A percentile compares a stretch with the other conserved stretches of the same genome.
These are phyloP conservation scores for Candida germanica DNA, from an alignment of 805 yeast species.

Conservation along the genomic window DNA sequence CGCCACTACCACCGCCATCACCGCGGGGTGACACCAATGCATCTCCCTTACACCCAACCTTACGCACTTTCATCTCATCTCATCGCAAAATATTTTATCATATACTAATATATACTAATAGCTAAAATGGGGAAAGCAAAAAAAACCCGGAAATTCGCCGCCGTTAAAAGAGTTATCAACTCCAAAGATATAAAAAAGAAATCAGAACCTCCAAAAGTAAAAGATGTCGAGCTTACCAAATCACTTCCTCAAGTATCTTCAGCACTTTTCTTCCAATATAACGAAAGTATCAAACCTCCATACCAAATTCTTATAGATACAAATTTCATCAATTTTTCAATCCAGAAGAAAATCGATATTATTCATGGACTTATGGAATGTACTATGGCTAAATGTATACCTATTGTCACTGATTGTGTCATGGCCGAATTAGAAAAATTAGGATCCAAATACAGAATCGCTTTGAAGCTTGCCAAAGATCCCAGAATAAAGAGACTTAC, in stretches of 20 bases:
- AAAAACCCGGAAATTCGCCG: slow-evolving; percentile 96
- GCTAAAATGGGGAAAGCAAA: slow-evolving; percentile 86
- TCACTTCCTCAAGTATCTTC: slow-evolving; percentile 87
- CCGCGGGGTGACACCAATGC: not conserved
- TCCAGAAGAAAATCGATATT: slow-evolving; percentile 91
- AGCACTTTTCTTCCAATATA: slow-evolving; percentile 91
- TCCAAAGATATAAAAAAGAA: slow-evolving; percentile 65
- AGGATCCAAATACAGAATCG: slow-evolving; percentile 93
- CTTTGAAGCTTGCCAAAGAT: slow-evolving; percentile 87
- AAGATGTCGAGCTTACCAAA: slow-evolving; percentile 63
- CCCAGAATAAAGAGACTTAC: slow-evolving; percentile 84
- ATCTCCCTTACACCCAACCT: not conserved
- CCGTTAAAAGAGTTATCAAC: slow-evolving; percentile 76
- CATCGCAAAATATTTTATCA: slow-evolving; percentile 3
- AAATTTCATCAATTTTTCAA: slow-evolving; percentile 92
- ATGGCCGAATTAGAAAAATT: slow-evolving; percentile 96
- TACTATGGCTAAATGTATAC: slow-evolving; percentile 90
- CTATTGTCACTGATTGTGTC: slow-evolving; percentile 94
- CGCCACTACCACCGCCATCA: no score
- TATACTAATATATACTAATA: no score
- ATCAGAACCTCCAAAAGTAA: slow-evolving; percentile 37
- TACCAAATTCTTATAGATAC: slow-evolving; percentile 95
- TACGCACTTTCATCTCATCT: not conserved
- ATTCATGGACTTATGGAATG: slow-evolving; percentile 98
- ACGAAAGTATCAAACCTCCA: slow-evolving; percentile 95